Evolutionary conservation across 352 stramenopile genomes (phyloP).

Genomic region (Globisporangium paddicum): DNA sequence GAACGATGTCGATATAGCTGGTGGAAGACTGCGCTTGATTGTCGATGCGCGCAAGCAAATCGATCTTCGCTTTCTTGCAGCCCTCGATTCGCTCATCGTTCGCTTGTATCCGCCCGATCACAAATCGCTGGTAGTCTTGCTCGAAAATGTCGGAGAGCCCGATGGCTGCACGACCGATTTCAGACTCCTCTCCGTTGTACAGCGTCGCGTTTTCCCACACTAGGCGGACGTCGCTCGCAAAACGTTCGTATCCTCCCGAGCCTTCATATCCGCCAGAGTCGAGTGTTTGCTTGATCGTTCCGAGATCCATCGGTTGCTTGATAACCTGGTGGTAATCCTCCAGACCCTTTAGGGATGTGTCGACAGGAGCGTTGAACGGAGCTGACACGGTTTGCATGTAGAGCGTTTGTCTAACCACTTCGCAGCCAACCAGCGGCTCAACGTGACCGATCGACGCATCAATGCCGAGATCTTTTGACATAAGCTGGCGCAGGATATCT

Average conservation of each 20-base stretch:
- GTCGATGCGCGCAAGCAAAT: constrained; percentile 18
- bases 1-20: constrained; percentile 52
- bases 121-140: constrained; percentile 76
- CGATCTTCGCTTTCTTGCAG: constrained; percentile 35
- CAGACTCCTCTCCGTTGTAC: constrained; percentile 79
- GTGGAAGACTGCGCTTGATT: constrained; percentile 25
- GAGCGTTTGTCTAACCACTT: constrained; percentile 77
- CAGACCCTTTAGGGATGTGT: constrained; percentile 68
- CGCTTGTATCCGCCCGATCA: constrained; percentile 46
- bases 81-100: constrained; percentile 56
- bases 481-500: constrained; percentile 77
- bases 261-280: constrained; percentile 73
- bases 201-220: constrained; percentile 81
- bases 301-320: constrained; percentile 89
- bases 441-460: constrained; percentile 68
- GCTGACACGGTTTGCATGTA: constrained; percentile 78
- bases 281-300: constrained; percentile 79
- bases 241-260: constrained; percentile 44
- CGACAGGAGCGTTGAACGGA: constrained; percentile 82
- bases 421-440: constrained; percentile 69
- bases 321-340: constrained; percentile 85
- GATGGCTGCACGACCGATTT: constrained; percentile 61
- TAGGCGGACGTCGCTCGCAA: constrained; percentile 72
- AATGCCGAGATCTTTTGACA: constrained; percentile 76
- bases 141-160: constrained; percentile 78